Base-by-base conservation (phyloP, 2,329 filamentous ascomycete species). In the Didymella arachidicola region DNA sequence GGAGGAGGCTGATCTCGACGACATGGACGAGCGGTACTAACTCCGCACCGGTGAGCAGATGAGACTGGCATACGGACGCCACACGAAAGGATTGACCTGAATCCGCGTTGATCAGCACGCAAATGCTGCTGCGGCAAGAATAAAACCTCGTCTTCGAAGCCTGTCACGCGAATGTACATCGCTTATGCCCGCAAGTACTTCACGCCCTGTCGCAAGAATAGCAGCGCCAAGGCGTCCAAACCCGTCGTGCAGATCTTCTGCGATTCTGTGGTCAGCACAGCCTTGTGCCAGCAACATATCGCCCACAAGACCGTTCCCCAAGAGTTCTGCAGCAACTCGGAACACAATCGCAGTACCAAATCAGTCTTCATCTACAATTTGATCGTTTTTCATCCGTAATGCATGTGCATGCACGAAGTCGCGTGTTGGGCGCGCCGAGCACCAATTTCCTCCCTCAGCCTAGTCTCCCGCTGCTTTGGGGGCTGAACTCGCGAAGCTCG, bases 1-100 rank as follows among this genome's bases (percentile, higher is more conserved):
- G 49, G 78, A 79, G 30, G 74, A 75, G 50, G 70, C 67, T 16
- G 75, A 77, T 41, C 60, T 77, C 16, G 74, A 77, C 34, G 73
- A 77, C 46, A 76, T 78, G 76, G 76, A 78, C 59, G 72, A 71
- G 36, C 71, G 76, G 57, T 78, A 72, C 54, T 78, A 51, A 59
- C 27, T 18, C 39, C 29, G 44, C 38, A 43, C 53, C 53, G 49
- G 55, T 53, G 55, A 53, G 43, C 56, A 46, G 39, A 44, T 8
- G 4, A 39, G 50, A 34, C 19, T 53, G 32, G 29, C 11, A 45
- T 30, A 39, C 12, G 29, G 30, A 32, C 30, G 30, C 44, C 49
- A 41, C 38, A 25, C 16, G 47, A 25, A 42, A 19, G 18, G 42
- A 29, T 47, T 10, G 7, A 58, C 7, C 19, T 39, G n/a, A 19